phyloP scores from a whole-genome alignment of 1,284 basidiomycete species.

The Tetrapyrgos nigripes region DNA sequence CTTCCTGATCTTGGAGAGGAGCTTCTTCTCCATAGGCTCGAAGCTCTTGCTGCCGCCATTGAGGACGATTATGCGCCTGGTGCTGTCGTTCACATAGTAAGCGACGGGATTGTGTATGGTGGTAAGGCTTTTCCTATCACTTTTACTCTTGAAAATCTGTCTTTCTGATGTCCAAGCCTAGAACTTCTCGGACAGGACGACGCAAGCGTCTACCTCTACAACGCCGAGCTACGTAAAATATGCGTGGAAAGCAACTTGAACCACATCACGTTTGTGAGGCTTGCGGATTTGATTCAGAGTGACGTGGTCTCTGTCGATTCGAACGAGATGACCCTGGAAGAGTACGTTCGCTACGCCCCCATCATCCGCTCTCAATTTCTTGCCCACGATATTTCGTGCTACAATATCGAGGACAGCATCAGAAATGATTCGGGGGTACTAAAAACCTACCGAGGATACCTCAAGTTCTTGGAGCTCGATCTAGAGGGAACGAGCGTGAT shows the following conservation, averaged over 20 bases:
- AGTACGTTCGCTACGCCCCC: not conserved
- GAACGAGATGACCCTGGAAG: not conserved
- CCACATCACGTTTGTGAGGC: not conserved
- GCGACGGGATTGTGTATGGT: not conserved
- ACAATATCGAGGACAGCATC: not conserved
- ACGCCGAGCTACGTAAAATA: not conserved
- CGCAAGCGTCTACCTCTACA: not conserved
- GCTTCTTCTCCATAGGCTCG: not conserved
- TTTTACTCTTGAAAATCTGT: not conserved
- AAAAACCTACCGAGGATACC: not conserved
- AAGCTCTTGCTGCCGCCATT: not conserved
- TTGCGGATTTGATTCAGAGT: not conserved
- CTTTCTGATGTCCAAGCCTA: not conserved
- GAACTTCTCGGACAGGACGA: not conserved
- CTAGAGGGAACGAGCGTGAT: not conserved
- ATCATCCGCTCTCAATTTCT: not conserved
- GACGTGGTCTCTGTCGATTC: not conserved
- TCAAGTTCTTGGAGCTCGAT: not conserved
- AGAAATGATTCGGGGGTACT: not conserved
- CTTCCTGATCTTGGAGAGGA: not conserved
- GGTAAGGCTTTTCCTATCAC: conserved; percentile 2
- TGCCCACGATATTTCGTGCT: not conserved
- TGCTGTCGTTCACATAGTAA: not conserved
- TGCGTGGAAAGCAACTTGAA: not conserved
- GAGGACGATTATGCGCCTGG: not conserved